Evolutionary conservation across 176 grass and related monocot genomes (phyloP), one percentile per base, ranked within the genome.

Genomic region (Carex scoparia): DNA sequence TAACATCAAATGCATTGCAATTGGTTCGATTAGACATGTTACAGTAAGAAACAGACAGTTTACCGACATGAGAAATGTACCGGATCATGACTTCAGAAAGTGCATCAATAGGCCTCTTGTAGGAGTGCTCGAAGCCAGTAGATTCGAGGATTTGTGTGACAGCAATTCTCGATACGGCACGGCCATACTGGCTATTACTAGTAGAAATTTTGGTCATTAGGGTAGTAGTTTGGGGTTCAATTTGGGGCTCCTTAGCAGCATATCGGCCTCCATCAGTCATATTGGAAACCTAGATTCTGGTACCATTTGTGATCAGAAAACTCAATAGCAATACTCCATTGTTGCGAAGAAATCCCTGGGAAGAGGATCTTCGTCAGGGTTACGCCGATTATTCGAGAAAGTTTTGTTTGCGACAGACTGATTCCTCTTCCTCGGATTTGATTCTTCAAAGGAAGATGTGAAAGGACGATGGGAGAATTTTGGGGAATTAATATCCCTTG

Each of bases 1-100:
- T 90, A 67, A 99, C 48, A 79, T 99, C 97, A 84, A 76, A 89
- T 84, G 94, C 90, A 42, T 96, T 96, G 82, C 90, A 89, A 15
- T 83, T 78, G 5, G 84, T 86, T 76, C 93, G 90, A 53, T 91
- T 91, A 7, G 93, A 86, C 30, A 92, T 88, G 87, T 88, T 90
- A n/a, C 93, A 86, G 59, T 99, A 69, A 79, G 89, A 96, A 7
- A 84, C 85, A 1, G 91, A 91, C 61, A 84, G 58, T 69, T 91
- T 88, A 5, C 97, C 97, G 2, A 95, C 63, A 87, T 92, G 84
- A 49, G 86, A 33, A 69, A 96, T 82, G 90, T 99, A 99, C 65
- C 93, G 86, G 19, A 95, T 55, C 42, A 86, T 15, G 7, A 99
- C 68, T 65, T 94, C 97, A 7, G 91, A 84, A 56, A 96, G 87